Base-by-base conservation (phyloP, 805 yeast genomes). In the Candida manassasensis region DNA sequence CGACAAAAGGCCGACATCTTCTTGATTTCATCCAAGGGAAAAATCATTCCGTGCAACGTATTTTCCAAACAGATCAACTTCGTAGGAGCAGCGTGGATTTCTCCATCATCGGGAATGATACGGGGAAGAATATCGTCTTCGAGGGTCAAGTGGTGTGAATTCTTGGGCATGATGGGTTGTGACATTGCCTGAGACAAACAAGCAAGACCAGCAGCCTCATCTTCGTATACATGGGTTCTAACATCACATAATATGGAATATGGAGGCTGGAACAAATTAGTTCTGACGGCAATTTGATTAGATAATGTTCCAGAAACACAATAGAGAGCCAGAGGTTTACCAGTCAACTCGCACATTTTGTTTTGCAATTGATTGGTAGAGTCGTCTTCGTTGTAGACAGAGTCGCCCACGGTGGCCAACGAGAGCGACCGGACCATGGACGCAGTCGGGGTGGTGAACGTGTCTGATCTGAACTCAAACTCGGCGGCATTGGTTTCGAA, bases 361-460 rank as follows among this genome's bases (percentile, higher is more conserved):
- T 37, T 24, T 43, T 67, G 70, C 31, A 67, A 47, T n/a, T 48
- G 37, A 9, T 42, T 41, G 9, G 72, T 67, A 10, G 55, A 36
- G 3, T 32, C 49, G 46, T 67, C 72, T 42, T 66, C 71, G 39
- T 61, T 55, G 44, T 67, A 67, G 3, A 67, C 72, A 4, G 71
- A 52, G 41, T 67, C 72, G 3, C 72, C 72, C 16, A 56, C 50
- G 1, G 67, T 49, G n/a, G 68, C 47, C 8, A 40, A 42, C 19
- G 40, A 34, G 29, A 87, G 78, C 38, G 73, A 68, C n/a, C 47
- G 41, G 14, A 83, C 54, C 90, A 88, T 86, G 26, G 75, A 67
- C 21, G 65, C 64, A 0, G 95, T 77, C 15, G 97, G 97, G 9
- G 84, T 83, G 3, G 96, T 88, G 71, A 87, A 86, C 1, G 97